phyloP scores from a whole-genome alignment of 1,284 basidiomycete genomes.

The Irpex rosettiformis region DNA sequence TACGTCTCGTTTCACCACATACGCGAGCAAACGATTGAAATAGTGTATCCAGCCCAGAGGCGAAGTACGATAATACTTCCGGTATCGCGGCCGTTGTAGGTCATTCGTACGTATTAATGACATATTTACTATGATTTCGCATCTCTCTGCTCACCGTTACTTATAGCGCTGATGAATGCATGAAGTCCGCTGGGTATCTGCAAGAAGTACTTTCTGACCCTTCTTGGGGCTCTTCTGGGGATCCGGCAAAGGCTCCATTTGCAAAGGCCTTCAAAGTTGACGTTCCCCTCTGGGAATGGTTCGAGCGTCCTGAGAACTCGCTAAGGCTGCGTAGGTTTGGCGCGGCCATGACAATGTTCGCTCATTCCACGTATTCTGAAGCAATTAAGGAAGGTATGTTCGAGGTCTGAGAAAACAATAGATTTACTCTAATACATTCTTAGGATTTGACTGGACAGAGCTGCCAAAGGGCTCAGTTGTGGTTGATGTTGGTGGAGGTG shows the following conservation, averaged over 20 bases:
- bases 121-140: slow-evolving; percentile 7
- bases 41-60: slow-evolving; percentile 12
- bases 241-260: slow-evolving; percentile 22
- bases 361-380: not conserved
- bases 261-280: slow-evolving; percentile 22
- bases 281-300: slow-evolving; percentile 18
- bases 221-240: slow-evolving; percentile 16
- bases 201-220: slow-evolving; percentile 26
- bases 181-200: slow-evolving; percentile 25
- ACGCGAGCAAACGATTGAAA: not conserved
- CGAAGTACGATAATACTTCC: slow-evolving; percentile 25
- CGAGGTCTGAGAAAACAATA: slow-evolving; percentile 13
- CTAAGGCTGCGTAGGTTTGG: not conserved
- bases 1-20: not conserved
- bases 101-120: slow-evolving; percentile 18
- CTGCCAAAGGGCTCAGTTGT: slow-evolving; percentile 5
- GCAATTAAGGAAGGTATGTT: slow-evolving; percentile 12
- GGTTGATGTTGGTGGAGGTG: slow-evolving; percentile 25
- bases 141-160: not conserved
- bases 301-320: slow-evolving; percentile 12
- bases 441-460: slow-evolving; percentile 16
- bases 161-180: slow-evolving; percentile 20
- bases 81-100: slow-evolving; percentile 23
- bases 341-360: not conserved
- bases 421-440: not conserved